phyloP scores from a whole-genome alignment of 1,284 basidiomycete genomes.

The Malassezia yamatoensis region DNA sequence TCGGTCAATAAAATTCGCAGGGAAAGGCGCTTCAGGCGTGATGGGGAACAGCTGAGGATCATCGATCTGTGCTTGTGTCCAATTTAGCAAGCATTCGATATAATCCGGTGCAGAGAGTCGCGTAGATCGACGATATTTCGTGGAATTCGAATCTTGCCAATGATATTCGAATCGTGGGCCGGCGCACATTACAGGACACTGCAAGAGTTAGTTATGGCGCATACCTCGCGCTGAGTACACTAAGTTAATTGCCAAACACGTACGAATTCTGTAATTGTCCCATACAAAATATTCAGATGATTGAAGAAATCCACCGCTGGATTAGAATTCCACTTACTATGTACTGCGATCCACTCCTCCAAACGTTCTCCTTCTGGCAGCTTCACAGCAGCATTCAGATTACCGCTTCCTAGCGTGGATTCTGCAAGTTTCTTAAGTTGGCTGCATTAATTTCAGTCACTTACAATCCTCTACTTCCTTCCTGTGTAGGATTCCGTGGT shows the following conservation, averaged over 20 bases:
- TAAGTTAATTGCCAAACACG: slow-evolving; percentile 4
- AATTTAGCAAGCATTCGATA: slow-evolving; percentile 97
- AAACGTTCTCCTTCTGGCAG: slow-evolving; percentile 45
- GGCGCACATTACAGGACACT: slow-evolving; percentile 98
- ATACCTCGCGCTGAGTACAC: slow-evolving; percentile 36
- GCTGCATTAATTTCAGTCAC: slow-evolving; percentile 18
- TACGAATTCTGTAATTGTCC: slow-evolving; percentile 44
- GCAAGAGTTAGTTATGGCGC: not conserved
- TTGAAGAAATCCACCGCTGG: slow-evolving; percentile 48
- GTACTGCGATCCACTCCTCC: slow-evolving; percentile 47
- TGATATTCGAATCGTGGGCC: slow-evolving; percentile 94
- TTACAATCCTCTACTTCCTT: slow-evolving; percentile 11
- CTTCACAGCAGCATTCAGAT: slow-evolving; percentile 40
- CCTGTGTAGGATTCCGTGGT: slow-evolving; percentile 1
- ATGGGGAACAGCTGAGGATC: slow-evolving; percentile 84
- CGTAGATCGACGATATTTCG: slow-evolving; percentile 40
- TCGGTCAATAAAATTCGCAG: slow-evolving; percentile 77
- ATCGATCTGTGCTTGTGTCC: slow-evolving; percentile 86
- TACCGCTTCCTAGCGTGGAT: slow-evolving; percentile 66
- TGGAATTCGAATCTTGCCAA: slow-evolving; percentile 67
- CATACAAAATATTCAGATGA: slow-evolving; percentile 48
- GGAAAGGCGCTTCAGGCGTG: slow-evolving; percentile 71
- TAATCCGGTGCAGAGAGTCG: slow-evolving; percentile 58
- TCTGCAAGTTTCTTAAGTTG: slow-evolving; percentile 94
- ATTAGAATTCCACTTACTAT: slow-evolving; percentile 28